These are phyloP conservation scores for Stentor coeruleus DNA, from an alignment of 73 alveolate genomes.

Conservation along the genomic window DNA sequence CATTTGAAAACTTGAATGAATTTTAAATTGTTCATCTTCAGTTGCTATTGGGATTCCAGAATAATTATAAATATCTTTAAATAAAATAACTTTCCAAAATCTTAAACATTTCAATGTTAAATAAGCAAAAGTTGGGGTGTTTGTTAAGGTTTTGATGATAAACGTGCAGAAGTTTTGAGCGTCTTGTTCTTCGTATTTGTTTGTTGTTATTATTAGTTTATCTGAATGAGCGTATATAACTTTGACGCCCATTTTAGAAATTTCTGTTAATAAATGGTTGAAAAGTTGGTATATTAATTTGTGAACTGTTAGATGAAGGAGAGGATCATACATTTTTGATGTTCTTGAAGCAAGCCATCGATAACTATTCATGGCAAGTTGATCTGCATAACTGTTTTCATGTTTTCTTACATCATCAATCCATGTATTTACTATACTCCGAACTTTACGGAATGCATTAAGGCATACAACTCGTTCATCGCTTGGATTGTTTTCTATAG, in stretches of 20 bases:
- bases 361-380: slow-evolving; percentile 64
- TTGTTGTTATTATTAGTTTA: slow-evolving; percentile 62
- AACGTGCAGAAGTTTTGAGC: slow-evolving; percentile 63
- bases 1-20: slow-evolving; percentile 43
- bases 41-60: slow-evolving; percentile 70
- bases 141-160: slow-evolving; percentile 53
- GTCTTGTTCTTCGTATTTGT: slow-evolving; percentile 53
- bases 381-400: slow-evolving; percentile 73
- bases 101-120: slow-evolving; percentile 53
- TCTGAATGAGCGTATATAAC: slow-evolving; percentile 73
- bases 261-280: slow-evolving; percentile 50
- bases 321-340: slow-evolving; percentile 85
- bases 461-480: slow-evolving; percentile 83
- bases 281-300: slow-evolving; percentile 70
- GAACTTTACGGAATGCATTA: slow-evolving; percentile 67
- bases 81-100: slow-evolving; percentile 74
- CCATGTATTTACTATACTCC: slow-evolving; percentile 65
- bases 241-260: slow-evolving; percentile 69
- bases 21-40: slow-evolving; percentile 29
- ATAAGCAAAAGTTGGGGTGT: slow-evolving; percentile 58
- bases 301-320: slow-evolving; percentile 73
- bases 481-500: slow-evolving; percentile 43
- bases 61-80: slow-evolving; percentile 78
- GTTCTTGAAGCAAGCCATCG: slow-evolving; percentile 80
- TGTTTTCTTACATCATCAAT: slow-evolving; percentile 57